Evolutionary conservation across 805 yeast genomes (phyloP), one percentile per base, ranked within the genome.

Genomic region (Dipodascopsis tothii): DNA sequence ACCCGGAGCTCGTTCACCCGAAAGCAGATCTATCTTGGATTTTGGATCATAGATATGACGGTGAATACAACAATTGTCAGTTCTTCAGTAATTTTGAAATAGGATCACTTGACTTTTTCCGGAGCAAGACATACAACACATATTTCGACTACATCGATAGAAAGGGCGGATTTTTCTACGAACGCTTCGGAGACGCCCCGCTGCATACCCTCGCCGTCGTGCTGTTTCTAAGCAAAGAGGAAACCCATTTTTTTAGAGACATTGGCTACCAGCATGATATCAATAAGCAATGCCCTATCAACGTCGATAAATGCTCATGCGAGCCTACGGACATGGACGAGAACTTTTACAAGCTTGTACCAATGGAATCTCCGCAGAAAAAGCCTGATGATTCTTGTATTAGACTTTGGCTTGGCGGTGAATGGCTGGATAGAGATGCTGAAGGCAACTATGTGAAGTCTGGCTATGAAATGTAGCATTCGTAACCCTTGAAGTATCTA

Each of bases 101-200:
- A 39, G 85, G 77, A 20, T 66, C 68, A 44, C 64, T 80, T 55
- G 70, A 72, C 41, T 73, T 80, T 55, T 80, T 75, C 73, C 60
- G 82, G 52, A 53, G 69, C n/a, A 69, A 72, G 40, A 74, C 73
- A 19, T 80, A 80, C 60, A 58, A 60, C 30, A 63, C 66, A 45
- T 80, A 70, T 60, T 80, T 80, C 55, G 71, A 77, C 36, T 57
- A 65, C 47, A 66, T 80, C 46, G 86, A 80, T 60, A 56, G 66
- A 40, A 68, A 75, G 2, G 84, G 84, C 21, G 81, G 82, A 33
- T 80, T 80, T 63, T 80, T 77, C 62, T 80, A 80, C 62, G 84
- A 80, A 61, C 68, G 86, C 60, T 80, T 85, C 84, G 86, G 86
- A 19, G 86, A 80, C 61, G 86, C 86, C 0, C 85, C 85, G 2